Base-by-base conservation (phyloP, 208 protist species). In the Borovskyia barvae region DNA sequence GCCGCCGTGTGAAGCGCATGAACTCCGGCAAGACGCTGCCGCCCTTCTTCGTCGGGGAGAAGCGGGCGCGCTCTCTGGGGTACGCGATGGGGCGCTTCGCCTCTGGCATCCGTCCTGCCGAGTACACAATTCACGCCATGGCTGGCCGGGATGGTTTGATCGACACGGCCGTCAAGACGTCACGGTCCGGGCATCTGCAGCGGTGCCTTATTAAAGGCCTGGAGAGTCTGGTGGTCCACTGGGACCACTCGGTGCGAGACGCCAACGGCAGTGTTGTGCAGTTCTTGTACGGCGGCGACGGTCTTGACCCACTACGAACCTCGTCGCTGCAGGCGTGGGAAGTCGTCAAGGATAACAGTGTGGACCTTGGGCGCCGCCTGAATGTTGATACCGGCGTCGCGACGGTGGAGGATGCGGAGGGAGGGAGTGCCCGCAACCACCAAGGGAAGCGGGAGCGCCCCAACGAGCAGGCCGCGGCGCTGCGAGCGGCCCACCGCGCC, bases 121-220 rank as follows among this genome's bases (percentile, higher is more conserved):
- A 99, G 76, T 99, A 99, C 79, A 99, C 97, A 39, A 99, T 99
- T 80, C 99, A 99, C 83, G 97, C 96, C 75, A 99, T 99, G 98
- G 99, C 98, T 22, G 99, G 99, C 51, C 88, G 99, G 49, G 99
- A 99, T 76, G 99, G 98, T 56, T 83, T 99, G 4, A 98, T 99
- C 65, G 99, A 99, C 85, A 99, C 99, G 17, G 98, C 98, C 24
- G 97, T 99, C 19, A 99, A 99, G 77, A 99, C 99, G 22, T 92
- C 95, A 7, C 96, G 92, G 66, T 99, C 97, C 9, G 99, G 99
- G n/a, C 99, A 99, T 66, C 77, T 99, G 40, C 98, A 99, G 85
- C 84, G 95, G 14, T 98, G 97, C 74, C 83, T 99, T 15, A 94
- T 99, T 66, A 99, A 99, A 66, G 94, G 97, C 33, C 80, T 99